These are phyloP conservation scores for Hypoxylon sp. DNA, from an alignment of 2,329 filamentous ascomycete species.

Conservation along the genomic window DNA sequence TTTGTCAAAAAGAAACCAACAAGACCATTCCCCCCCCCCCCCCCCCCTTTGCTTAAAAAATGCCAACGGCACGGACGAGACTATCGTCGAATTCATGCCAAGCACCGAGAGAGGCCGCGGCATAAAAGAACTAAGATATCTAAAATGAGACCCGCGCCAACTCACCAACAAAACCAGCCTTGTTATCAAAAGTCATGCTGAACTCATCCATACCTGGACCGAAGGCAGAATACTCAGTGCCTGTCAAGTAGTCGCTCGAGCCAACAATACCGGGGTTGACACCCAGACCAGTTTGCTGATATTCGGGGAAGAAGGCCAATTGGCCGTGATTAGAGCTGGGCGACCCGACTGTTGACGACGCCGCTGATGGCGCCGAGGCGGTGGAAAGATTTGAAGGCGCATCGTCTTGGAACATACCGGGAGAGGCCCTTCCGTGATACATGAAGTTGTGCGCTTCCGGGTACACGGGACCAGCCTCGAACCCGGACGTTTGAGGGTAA, in stretches of 20 bases:
- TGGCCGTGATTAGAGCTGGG: slow-evolving; percentile 74
- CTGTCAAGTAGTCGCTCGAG: slow-evolving; percentile 67
- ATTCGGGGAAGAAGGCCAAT: slow-evolving; percentile 71
- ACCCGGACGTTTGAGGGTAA: slow-evolving; percentile 61
- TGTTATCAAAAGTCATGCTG: slow-evolving; percentile 64
- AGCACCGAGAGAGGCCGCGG: slow-evolving; percentile 14
- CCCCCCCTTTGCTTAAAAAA: not conserved
- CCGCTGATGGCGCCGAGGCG: slow-evolving; percentile 73
- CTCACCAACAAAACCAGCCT: slow-evolving; percentile 71
- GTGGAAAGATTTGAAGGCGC: slow-evolving; percentile 72
- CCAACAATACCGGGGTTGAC: slow-evolving; percentile 76
- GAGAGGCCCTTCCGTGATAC: slow-evolving; percentile 64
- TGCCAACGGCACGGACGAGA: not conserved
- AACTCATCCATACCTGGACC: slow-evolving; percentile 66
- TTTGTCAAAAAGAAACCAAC: slow-evolving; percentile 26
- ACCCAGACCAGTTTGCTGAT: slow-evolving; percentile 68
- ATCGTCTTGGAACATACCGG: slow-evolving; percentile 66
- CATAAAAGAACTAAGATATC: slow-evolving; percentile 50
- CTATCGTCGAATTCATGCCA: slow-evolving; percentile 4
- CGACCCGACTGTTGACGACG: slow-evolving; percentile 77
- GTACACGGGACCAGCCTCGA: slow-evolving; percentile 64
- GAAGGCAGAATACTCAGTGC: slow-evolving; percentile 68
- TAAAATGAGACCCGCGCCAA: slow-evolving; percentile 58
- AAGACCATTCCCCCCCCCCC: not conserved
- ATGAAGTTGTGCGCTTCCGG: slow-evolving; percentile 62